These are phyloP conservation scores for Microbotryum lychnidis-dioicae DNA, from an alignment of 1,284 basidiomycete species.

Conservation along the genomic window DNA sequence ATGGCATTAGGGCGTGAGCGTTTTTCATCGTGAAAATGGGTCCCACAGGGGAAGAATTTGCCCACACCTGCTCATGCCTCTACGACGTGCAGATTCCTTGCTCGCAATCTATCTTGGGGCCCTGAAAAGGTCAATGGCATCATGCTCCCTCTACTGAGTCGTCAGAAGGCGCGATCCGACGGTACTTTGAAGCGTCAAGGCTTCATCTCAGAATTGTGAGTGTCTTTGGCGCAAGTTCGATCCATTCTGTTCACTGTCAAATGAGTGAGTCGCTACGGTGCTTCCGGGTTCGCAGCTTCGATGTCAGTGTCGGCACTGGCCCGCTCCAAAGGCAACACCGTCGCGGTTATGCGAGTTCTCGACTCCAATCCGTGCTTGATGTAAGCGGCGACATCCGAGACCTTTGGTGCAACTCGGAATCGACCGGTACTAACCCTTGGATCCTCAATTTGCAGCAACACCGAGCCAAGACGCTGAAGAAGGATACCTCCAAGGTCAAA, in stretches of 20 bases:
- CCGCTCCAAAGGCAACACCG: constrained; percentile 6
- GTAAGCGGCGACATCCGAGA: constrained; percentile 34
- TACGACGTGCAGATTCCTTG: constrained; percentile 57
- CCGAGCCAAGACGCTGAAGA: too few relatives aligned
- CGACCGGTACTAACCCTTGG: too few relatives aligned
- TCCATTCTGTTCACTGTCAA: not conserved
- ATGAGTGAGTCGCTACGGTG: not conserved
- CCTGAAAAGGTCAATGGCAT: constrained; percentile 83
- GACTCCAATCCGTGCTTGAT: constrained; percentile 67
- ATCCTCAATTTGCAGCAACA: too few relatives aligned
- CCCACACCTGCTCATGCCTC: not conserved
- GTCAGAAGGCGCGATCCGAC: constrained; percentile 58
- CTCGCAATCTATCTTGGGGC: constrained; percentile 77
- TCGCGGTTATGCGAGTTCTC: too few relatives aligned
- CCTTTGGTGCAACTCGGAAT: too few relatives aligned
- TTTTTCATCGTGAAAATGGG: not conserved
- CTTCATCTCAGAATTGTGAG: constrained; percentile 48
- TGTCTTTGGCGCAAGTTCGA: not conserved
- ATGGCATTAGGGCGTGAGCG: constrained; percentile 69
- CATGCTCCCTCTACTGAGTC: constrained; percentile 85
- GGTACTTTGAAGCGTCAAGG: constrained; percentile 56
- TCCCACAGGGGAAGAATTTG: not conserved
- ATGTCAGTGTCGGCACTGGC: constrained; percentile 46
- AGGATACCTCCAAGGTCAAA: too few relatives aligned
- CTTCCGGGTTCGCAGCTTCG: constrained; percentile 38